These are phyloP conservation scores for Tolypocladium tropicale DNA, from an alignment of 2,329 filamentous ascomycete species.

Conservation along the genomic window DNA sequence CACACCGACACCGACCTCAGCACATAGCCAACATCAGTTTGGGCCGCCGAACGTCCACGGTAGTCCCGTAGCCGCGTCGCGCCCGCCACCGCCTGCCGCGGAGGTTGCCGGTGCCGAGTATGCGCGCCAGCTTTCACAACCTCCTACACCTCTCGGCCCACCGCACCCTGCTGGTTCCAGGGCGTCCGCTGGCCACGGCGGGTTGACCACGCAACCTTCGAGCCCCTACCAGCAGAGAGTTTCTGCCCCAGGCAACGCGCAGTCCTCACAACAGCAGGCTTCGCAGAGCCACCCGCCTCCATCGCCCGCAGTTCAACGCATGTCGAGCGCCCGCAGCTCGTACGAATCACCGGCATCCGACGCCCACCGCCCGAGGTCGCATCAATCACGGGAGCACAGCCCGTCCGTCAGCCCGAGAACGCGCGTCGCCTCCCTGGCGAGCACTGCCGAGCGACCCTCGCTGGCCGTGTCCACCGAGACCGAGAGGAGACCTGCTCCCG, in stretches of 20 bases:
- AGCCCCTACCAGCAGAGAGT: constrained; percentile 51
- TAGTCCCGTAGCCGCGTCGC: constrained; percentile 39
- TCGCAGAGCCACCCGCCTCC: constrained; percentile 8
- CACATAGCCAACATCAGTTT: constrained; percentile 47
- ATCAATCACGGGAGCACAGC: constrained; percentile 57
- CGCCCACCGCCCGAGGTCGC: constrained; percentile 39
- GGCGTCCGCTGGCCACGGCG: constrained; percentile 28
- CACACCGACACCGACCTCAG: constrained; percentile 50
- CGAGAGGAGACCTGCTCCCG: constrained; percentile 13
- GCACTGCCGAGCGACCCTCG: constrained; percentile 23
- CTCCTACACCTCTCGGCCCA: constrained; percentile 41
- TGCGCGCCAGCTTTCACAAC: constrained; percentile 42
- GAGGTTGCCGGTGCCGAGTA: constrained; percentile 25
- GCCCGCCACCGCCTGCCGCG: constrained; percentile 32
- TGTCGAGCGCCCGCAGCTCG: constrained; percentile 27
- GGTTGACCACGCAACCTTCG: constrained; percentile 38
- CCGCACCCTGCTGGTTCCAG: constrained; percentile 33
- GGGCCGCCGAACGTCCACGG: constrained; percentile 39
- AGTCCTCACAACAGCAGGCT: constrained; percentile 22
- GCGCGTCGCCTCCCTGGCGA: constrained; percentile 42
- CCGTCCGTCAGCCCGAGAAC: constrained; percentile 74
- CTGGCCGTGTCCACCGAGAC: constrained; percentile 11
- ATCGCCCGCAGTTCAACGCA: constrained; percentile 3
- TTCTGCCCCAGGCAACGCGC: constrained; percentile 15
- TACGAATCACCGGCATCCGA: constrained; percentile 33